These are phyloP conservation scores for Thalassiosira profunda DNA, from an alignment of 108 stramenopile species.

Conservation along the genomic window DNA sequence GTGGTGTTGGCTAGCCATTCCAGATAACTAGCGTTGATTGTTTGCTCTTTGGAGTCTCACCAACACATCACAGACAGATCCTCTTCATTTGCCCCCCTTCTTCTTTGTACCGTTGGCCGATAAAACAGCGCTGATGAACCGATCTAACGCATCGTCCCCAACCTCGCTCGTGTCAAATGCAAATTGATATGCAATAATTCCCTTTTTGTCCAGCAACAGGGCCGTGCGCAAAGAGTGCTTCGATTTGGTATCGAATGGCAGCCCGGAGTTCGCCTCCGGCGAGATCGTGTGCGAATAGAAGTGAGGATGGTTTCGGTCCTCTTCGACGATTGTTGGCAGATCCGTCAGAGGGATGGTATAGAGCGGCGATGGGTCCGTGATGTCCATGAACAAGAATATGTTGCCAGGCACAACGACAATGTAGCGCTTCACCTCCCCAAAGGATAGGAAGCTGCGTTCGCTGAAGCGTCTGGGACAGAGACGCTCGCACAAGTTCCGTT, in stretches of 20 bases:
- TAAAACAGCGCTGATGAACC: constrained; percentile 9
- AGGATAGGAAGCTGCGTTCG: constrained; percentile 67
- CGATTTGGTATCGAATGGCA: constrained; percentile 11
- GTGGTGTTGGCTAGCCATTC: no score
- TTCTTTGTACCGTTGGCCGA: no score
- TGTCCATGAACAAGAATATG: constrained; percentile 60
- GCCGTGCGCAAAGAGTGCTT: constrained; percentile 47
- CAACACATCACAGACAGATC: no score
- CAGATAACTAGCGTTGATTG: no score
- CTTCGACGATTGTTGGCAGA: constrained; percentile 39
- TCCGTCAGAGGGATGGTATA: constrained; percentile 59
- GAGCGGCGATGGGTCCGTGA: constrained; percentile 58
- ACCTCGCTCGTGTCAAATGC: constrained; percentile 56
- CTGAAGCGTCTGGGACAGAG: constrained; percentile 46
- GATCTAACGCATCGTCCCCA: constrained; percentile 7
- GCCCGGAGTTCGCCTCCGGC: constrained; percentile 47
- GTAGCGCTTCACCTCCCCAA: constrained; percentile 66
- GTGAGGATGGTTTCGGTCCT: constrained; percentile 65
- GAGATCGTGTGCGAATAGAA: constrained; percentile 55
- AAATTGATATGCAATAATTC: constrained; percentile 64
- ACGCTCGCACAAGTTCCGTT: constrained; percentile 49
- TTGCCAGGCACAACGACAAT: constrained; percentile 45
- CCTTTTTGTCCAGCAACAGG: constrained; percentile 49
- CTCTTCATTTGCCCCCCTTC: no score
- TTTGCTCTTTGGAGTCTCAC: no score